Evolutionary conservation across 345 rosid species (phyloP), one percentile per base, ranked within the genome.

Genomic region (Viola odorata): DNA sequence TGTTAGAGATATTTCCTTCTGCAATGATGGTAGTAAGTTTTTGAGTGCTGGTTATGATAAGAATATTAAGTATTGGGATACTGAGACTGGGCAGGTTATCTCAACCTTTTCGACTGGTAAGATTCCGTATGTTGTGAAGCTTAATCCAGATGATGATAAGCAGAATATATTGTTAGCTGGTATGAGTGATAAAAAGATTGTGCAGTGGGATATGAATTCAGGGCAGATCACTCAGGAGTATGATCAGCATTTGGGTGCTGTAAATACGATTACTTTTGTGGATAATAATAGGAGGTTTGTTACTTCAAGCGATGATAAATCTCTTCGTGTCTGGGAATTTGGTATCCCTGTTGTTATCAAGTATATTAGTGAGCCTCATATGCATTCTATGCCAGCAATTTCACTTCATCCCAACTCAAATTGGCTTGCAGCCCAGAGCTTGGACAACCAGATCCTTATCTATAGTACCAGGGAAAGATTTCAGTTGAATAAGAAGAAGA

Each of bases 151-250:
- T 69, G 91, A 90, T 53, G 97, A 94, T 68, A 94, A 94, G 78
- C 99, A 90, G 84, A 90, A 86, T 53, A 82, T 90, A 62, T 74
- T 94, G 75, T 82, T 94, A 79, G 99, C 96, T 0, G 99, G 97
- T 38, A 90, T 94, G 99, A 94, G 97, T 47, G 97, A 90, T 83
- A 94, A 94, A 79, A 94, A 94, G 88, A 94, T 94, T 53, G 97
- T 90, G 58, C 99, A 94, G 74, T 94, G 99, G 99, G 99, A 94
- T 81, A 88, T 94, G 75, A 88, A 86, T n/a, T 58, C 91, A 0
- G 96, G 96, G 63, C 89, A 94, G 79, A 82, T 94, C 32, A 90
- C 97, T 0, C 99, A 73, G 69, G 77, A 73, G 64, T 66, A 72
- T 51, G 75, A 72, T 60, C 74, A 70, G 38, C 73, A 69, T 57